Evolutionary conservation across 2,329 filamentous ascomycete genomes (phyloP), one percentile per base, ranked within the genome.

Genomic region (Alternaria novae-zelandiae): DNA sequence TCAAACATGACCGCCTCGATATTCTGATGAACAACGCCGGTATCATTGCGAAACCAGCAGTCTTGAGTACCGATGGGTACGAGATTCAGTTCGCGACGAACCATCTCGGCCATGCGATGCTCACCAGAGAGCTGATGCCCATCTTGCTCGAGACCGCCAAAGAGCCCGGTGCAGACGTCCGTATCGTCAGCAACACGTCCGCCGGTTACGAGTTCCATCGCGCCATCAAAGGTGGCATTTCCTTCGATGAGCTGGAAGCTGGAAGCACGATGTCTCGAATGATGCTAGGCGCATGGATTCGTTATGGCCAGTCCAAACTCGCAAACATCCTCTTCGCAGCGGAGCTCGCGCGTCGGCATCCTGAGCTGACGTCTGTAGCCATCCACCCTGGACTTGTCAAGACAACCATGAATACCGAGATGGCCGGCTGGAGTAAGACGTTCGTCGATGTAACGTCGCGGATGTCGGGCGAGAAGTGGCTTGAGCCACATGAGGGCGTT

Each of bases 41-140:
- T 43, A 74, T 84, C 56, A 81, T 79, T 73, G 75, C 75, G 0
- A 68, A 60, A 1, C 76, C 78, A 2, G 75, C 82, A 32, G 72
- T 65, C 13, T 68, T 76, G 4, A 85, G 83, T 1, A 72, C 77
- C 13, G 82, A 86, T 47, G 83, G 82, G 36, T 84, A 83, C 67
- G 84, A 86, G 68, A 77, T 82, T 25, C 83, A 85, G 56, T 82
- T 86, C 62, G 84, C 82, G 23, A 85, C 82, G 8, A 86, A 86
- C 66, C 80, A 85, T 73, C 72, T 86, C 59, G 84, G 83, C 13
- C 84, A 84, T 63, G 82, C 82, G 3, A 75, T 85, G 0, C 68
- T 86, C 11, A 83, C 79, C 11, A 82, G 81, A 47, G 74, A 83
- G 2, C 77, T 86, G 1, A 69, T 84, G 2, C 83, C 82, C 2